Conservation (phyloP, 805 yeast species). For the Candida anglica region DNA sequence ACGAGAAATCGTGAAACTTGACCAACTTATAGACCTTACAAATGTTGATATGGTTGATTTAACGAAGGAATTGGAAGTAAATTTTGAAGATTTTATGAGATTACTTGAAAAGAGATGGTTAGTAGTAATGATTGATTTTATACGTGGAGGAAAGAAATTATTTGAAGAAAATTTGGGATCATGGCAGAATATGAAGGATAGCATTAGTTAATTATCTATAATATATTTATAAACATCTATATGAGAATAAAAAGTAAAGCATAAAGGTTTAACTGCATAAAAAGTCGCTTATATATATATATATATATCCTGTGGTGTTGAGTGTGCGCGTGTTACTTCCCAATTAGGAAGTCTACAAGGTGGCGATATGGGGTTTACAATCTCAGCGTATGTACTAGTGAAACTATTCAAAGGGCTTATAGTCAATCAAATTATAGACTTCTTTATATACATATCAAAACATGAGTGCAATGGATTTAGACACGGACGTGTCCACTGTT, state of each 20-base stretch:
- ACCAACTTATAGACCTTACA: slow-evolving; percentile 43
- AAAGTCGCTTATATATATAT: not conserved
- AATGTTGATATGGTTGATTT: slow-evolving; percentile 41
- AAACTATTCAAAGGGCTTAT: too few relatives aligned
- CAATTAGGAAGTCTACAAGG: slow-evolving; percentile 5
- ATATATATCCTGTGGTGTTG: not conserved
- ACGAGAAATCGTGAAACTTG: slow-evolving; percentile 40
- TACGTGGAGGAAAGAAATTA: slow-evolving; percentile 29
- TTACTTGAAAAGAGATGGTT: slow-evolving; percentile 41
- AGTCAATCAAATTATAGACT: too few relatives aligned
- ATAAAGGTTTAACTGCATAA: too few relatives aligned
- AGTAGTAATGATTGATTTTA: slow-evolving; percentile 31
- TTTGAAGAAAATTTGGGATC: slow-evolving; percentile 25
- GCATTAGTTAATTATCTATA: slow-evolving; percentile 3
- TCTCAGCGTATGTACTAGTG: too few relatives aligned
- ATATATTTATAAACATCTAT: too few relatives aligned
- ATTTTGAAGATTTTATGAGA: slow-evolving; percentile 31
- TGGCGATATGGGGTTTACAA: too few relatives aligned
- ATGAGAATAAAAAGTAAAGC: too few relatives aligned
- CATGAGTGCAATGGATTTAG: slow-evolving; percentile 37
- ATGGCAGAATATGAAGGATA: slow-evolving; percentile 32
- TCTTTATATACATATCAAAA: too few relatives aligned
- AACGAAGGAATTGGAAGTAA: slow-evolving; percentile 40
- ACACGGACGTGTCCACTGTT: slow-evolving; percentile 39
- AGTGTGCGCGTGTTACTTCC: slow-evolving; percentile 1